Base-by-base conservation (phyloP, 345 rosid species). In the Eucalyptus regnans region DNA sequence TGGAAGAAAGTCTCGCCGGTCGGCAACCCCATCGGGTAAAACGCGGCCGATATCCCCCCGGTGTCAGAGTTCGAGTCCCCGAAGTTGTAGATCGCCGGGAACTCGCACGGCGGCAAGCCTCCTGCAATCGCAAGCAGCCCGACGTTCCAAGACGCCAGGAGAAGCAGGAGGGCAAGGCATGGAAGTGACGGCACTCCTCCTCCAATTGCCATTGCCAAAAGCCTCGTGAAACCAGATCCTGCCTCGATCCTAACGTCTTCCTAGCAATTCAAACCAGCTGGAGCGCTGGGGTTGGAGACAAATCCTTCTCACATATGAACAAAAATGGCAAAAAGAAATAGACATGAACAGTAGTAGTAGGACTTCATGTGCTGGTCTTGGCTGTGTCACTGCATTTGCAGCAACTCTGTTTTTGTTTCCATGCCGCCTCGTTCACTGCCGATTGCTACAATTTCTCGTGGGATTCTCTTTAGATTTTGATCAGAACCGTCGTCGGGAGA, bases 51-150 rank as follows among this genome's bases (percentile, higher is more conserved):
- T 50, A 95, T 94, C 37, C 97, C 98, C 54, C 98, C 98, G 2
- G 98, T 96, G 89, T 96, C 98, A 33, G 99, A 94, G 89, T 97
- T 96, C 37, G 99, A 96, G 88, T 97, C 98, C 23, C 99, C 99
- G 50, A 96, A 97, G 93, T 96, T 97, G 94, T 97, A 96, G 62
- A 97, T 93, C 27, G 98, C 99, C 18, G 95, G 94, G 58, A 97
- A 95, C 33, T 86, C 89, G 87, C 98, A 97, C 15, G 86, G 86
- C 4, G 90, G 6, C 58, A 50, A 64, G 52, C 49, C 58, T 51
- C 17, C 6, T 50, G 50, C 86, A 20, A 22, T 7, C 85, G 66
- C 76, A 44, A 60, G 44, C 23, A 60, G 81, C 44, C 44, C 11
- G 13, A 37, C 81, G 5, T 71, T 71, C 81, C 81, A 9, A 9